Conservation (phyloP, 768 basidiomycete genomes). For the Mrakia blollopis region DNA sequence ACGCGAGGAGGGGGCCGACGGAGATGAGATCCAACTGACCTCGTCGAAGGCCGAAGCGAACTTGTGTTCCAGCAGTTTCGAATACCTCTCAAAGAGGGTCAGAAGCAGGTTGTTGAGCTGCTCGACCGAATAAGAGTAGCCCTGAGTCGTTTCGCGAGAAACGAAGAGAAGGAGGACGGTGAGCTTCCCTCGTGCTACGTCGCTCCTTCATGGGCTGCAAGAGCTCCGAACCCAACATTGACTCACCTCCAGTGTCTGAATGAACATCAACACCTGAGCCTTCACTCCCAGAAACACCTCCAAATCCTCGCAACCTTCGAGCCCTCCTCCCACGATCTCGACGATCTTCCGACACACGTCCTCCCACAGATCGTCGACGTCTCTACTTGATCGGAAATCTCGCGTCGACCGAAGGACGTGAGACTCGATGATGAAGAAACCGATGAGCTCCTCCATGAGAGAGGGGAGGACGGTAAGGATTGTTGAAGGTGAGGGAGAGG, state of each 20-base stretch:
- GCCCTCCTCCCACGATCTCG: conserved; percentile 63
- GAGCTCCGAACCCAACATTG: no score
- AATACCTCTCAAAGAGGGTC: conserved; percentile 86
- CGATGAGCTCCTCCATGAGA: conserved; percentile 89
- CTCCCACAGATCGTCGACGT: conserved; percentile 95
- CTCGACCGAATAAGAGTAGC: conserved; percentile 78
- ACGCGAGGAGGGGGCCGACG: not conserved
- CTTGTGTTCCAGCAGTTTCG: conserved; percentile 65
- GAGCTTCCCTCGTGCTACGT: not conserved
- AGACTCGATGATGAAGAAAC: conserved; percentile 94
- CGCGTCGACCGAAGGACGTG: conserved; percentile 85
- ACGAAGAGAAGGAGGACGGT: not conserved
- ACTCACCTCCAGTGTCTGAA: conserved; percentile 83
- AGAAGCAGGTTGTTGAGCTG: conserved; percentile 77
- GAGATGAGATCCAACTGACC: conserved; percentile 49
- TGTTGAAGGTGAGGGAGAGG: conserved; percentile 37
- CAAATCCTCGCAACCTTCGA: conserved; percentile 69
- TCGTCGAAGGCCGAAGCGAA: conserved; percentile 75
- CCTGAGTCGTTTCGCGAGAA: conserved; percentile 49
- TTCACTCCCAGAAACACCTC: conserved; percentile 78
- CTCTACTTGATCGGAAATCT: conserved; percentile 77
- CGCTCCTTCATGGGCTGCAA: no score
- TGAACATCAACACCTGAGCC: conserved; percentile 74
- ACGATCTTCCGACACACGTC: conserved; percentile 69
- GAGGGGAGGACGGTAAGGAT: conserved; percentile 54